These are phyloP conservation scores for Pseudopithomyces maydicus DNA, from an alignment of 2,329 filamentous ascomycete species.

Conservation along the genomic window DNA sequence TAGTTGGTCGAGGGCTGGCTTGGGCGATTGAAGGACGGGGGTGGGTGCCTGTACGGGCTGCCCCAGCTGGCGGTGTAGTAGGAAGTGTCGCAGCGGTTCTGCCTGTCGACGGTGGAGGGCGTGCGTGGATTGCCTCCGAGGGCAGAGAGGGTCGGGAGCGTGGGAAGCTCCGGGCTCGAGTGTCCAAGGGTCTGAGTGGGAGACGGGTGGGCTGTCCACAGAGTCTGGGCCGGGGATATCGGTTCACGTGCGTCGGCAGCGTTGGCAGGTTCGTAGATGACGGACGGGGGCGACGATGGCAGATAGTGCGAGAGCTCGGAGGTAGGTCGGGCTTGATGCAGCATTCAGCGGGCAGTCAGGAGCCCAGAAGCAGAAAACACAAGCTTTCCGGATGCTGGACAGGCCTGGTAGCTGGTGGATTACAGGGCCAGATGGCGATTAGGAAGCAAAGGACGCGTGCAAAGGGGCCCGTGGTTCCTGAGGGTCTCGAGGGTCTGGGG, in stretches of 20 bases:
- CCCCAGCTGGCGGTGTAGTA: conserved; percentile 86
- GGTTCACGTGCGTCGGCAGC: conserved; percentile 31
- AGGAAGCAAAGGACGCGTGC: conserved; percentile 26
- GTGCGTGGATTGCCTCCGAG: conserved; percentile 40
- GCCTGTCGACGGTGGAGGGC: conserved; percentile 40
- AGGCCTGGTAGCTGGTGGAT: conserved; percentile 21
- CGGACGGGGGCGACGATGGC: conserved; percentile 43
- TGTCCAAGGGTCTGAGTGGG: conserved; percentile 47
- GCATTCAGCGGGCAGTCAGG: conserved; percentile 26
- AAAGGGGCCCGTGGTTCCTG: conserved; percentile 17
- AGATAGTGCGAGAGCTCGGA: conserved; percentile 37
- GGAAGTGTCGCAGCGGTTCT: conserved; percentile 51
- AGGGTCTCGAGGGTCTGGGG: conserved; percentile 20
- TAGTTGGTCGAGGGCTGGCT: conserved; percentile 34
- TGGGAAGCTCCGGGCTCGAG: conserved; percentile 49
- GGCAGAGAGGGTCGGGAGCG: conserved; percentile 39
- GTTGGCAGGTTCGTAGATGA: conserved; percentile 28
- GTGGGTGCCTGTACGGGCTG: conserved; percentile 78
- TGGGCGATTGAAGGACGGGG: conserved; percentile 48
- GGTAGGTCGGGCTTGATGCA: conserved; percentile 48
- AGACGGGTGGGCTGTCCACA: conserved; percentile 46
- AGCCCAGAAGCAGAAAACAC: conserved; percentile 24
- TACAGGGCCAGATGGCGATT: conserved; percentile 12
- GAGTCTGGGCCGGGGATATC: conserved; percentile 41
- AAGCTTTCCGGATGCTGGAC: conserved; percentile 25